Evolutionary conservation across 805 yeast genomes (phyloP).

Genomic region (Wickerhamomyces hampshirensis): DNA sequence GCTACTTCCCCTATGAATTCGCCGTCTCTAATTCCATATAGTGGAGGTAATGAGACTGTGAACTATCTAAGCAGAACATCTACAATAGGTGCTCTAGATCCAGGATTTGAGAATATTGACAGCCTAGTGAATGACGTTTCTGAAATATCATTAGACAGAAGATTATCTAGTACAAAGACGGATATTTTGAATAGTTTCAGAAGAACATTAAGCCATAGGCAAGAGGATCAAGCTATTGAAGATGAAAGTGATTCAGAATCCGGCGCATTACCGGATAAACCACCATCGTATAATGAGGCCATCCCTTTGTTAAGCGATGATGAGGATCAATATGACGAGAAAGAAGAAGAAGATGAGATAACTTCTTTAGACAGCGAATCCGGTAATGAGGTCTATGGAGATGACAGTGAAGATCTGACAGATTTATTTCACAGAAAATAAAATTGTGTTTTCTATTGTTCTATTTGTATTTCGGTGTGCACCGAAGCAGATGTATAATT

Average conservation of each 20-base stretch:
- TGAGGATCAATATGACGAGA: slow-evolving; percentile 6
- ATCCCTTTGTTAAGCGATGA: slow-evolving; percentile 23
- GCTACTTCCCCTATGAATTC: slow-evolving; percentile 46
- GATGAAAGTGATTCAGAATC: slow-evolving; percentile 3
- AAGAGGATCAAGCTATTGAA: not conserved
- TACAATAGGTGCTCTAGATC: slow-evolving; percentile 10
- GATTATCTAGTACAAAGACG: slow-evolving; percentile 7
- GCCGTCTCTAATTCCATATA: slow-evolving; percentile 16
- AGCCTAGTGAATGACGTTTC: slow-evolving; percentile 15
- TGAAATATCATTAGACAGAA: slow-evolving; percentile 1
- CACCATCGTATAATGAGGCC: slow-evolving; percentile 32
- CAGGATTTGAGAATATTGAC: slow-evolving; percentile 18
- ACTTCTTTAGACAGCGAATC: no score
- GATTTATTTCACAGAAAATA: no score
- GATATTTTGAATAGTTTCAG: slow-evolving; percentile 14
- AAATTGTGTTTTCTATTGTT: no score
- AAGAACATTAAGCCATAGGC: slow-evolving; percentile 5
- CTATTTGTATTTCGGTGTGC: no score
- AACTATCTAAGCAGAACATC: slow-evolving; percentile 18
- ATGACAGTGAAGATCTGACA: not conserved
- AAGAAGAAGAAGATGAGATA: no score
- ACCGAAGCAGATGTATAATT: no score
- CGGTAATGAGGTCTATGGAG: no score
- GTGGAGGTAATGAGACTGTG: slow-evolving; percentile 18
- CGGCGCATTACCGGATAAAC: slow-evolving; percentile 15